Percentiles rank a stretch among this genome's conserved stretches.
These are phyloP conservation scores for Aureobasidium sp. DNA, from an alignment of 2,329 filamentous ascomycete species.

Conservation along the genomic window DNA sequence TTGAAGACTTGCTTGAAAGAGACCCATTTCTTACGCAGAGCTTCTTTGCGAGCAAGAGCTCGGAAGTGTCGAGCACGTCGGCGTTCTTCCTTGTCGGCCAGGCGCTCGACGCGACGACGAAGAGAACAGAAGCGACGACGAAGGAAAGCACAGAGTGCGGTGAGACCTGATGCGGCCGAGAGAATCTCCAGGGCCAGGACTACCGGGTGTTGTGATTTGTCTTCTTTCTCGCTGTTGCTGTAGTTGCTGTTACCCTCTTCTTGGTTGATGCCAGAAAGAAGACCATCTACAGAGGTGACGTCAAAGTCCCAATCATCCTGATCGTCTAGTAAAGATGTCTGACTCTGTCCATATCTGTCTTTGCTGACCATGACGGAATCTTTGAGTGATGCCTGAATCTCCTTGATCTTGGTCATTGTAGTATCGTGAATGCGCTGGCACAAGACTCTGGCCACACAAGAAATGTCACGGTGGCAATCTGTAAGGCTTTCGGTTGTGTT, in stretches of 20 bases:
- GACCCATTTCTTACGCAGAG: constrained; percentile 46
- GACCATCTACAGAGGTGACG: neutral
- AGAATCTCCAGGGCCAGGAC: constrained; percentile 40
- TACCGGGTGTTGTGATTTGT: constrained; percentile 24
- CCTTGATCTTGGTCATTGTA: neutral
- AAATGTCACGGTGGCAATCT: constrained; percentile 12
- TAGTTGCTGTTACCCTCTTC: neutral
- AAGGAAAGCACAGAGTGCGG: constrained; percentile 39
- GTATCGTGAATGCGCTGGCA: constrained; percentile 13
- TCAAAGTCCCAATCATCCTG: constrained; percentile 4
- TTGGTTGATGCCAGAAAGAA: neutral
- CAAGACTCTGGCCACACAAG: constrained; percentile 14
- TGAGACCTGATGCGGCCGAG: constrained; percentile 38
- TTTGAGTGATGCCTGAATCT: constrained; percentile 7
- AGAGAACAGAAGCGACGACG: constrained; percentile 44
- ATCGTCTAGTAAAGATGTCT: neutral
- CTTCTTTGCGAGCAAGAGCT: constrained; percentile 46
- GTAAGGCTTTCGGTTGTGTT: neutral
- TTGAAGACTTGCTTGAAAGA: constrained; percentile 25
- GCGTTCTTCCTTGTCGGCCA: constrained; percentile 49
- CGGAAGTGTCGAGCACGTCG: constrained; percentile 46
- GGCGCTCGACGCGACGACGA: constrained; percentile 46
- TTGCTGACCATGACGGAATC: constrained; percentile 11
- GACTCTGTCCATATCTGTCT: neutral
- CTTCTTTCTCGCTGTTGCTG: neutral